Base-by-base conservation (phyloP, 169 alveolate species). In the Fabrea salina region DNA sequence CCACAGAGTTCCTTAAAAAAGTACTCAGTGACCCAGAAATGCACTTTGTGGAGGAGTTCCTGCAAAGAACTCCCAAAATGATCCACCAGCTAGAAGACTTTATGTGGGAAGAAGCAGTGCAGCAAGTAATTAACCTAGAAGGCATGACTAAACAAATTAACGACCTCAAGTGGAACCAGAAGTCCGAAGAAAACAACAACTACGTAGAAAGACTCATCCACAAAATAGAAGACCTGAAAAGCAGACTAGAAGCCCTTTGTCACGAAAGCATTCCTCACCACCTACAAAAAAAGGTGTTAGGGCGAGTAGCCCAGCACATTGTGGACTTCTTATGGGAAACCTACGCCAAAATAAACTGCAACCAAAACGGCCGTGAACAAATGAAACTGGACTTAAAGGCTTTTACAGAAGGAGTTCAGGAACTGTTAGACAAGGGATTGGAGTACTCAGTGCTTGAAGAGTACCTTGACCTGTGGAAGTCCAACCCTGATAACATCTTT, bases 251-350 rank as follows among this genome's bases (percentile, higher is more conserved):
- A 16, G 11, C 66, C 2, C 19, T 47, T 43, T 57, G 78, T 19
- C 64, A 64, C 3, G 78, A 64, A 39, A 68, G 78, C 66, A 68
- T 68, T 3, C 78, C 78, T 1, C n/a, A n/a, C 22, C 8, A 8
- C 1, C 7, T 68, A 19, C 61, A 68, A 44, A 19, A 13, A 8
- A 68, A 19, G 66, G 30, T 68, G 19, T n/a, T 68, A 8, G 27
- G 1, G 0, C 13, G 33, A 1, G 32, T 4, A n/a, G 61, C 27
- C 0, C 13, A 68, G 8, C 13, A 43, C 35, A 41, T 16, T 3
- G 11, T 16, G 25, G 78, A 68, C 22, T n/a, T n/a, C 8, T n/a
- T 68, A 30, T n/a, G 40, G 7, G 64, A 68, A 8, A 16, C 13
- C n/a, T 47, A n/a, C 19, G 67, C 66, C 8, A 68, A 27, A 43